These are phyloP conservation scores for Alloteropsis semialata DNA, from an alignment of 176 grass and related monocot genomes.

Conservation along the genomic window DNA sequence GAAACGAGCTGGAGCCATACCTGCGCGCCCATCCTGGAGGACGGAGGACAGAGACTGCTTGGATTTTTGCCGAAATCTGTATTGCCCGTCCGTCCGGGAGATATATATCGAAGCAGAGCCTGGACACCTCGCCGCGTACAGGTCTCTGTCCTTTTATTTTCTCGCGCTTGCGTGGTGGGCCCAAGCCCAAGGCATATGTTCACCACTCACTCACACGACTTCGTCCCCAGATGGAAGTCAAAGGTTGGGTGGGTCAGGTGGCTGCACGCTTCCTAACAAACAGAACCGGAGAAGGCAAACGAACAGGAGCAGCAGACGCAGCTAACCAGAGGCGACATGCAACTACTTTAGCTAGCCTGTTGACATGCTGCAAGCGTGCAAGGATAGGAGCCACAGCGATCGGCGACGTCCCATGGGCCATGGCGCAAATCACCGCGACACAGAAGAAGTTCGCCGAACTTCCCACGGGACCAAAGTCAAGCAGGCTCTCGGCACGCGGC, in stretches of 20 bases:
- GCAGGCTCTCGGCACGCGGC: not conserved
- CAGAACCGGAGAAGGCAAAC: not conserved
- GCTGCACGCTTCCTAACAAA: not conserved
- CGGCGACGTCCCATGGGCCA: not conserved
- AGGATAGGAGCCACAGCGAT: not conserved
- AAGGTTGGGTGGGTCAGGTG: not conserved
- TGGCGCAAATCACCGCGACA: not conserved
- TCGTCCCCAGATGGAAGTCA: not conserved
- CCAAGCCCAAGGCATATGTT: not conserved
- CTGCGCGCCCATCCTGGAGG: slow-evolving; percentile 41
- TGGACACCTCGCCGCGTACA: not conserved
- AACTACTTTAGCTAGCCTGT: too few species aligned
- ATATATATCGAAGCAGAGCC: not conserved
- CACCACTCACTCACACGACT: not conserved
- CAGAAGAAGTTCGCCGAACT: not conserved
- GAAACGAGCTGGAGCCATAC: slow-evolving; percentile 14
- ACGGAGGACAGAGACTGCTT: not conserved
- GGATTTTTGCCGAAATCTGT: not conserved
- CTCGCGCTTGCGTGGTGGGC: not conserved
- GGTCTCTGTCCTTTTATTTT: not conserved
- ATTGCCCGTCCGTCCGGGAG: not conserved
- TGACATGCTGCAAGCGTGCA: not conserved
- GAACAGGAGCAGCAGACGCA: not conserved
- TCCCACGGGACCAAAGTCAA: not conserved
- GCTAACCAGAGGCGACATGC: not conserved